A percentile compares a stretch with the other conserved stretches of the same genome.
Evolutionary conservation across 495 filamentous ascomycete species (phyloP).

Genomic region (Penicillium mononematosum): DNA sequence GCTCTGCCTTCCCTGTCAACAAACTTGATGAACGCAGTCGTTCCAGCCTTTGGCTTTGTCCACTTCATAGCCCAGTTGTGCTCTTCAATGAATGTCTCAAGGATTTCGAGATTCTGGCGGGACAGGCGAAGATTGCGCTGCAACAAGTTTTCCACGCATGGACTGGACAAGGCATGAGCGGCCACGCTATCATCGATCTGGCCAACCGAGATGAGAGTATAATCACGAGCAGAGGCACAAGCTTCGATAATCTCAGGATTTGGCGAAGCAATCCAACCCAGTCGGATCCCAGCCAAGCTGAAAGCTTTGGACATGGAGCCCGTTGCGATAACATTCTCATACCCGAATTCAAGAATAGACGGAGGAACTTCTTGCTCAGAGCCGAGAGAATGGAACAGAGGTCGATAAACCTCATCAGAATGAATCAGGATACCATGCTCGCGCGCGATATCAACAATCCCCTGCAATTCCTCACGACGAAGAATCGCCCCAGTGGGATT

Average conservation of each 20-base stretch:
- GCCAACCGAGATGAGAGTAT: conserved; percentile 82
- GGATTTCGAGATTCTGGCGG: conserved; percentile 60
- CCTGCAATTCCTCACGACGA: conserved; percentile 53
- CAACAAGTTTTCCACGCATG: conserved; percentile 63
- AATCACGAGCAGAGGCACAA: conserved; percentile 67
- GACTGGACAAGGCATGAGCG: conserved; percentile 60
- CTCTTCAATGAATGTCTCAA: conserved; percentile 62
- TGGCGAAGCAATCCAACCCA: conserved; percentile 78
- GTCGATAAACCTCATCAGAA: conserved; percentile 83
- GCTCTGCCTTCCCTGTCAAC: conserved; percentile 51
- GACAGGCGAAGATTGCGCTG: conserved; percentile 68
- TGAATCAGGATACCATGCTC: conserved; percentile 62
- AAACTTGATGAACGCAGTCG: conserved; percentile 79
- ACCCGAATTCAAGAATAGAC: conserved; percentile 66
- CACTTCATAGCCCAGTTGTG: conserved; percentile 59
- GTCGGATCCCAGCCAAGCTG: conserved; percentile 74
- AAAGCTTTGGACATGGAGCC: conserved; percentile 87
- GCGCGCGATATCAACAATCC: conserved; percentile 63
- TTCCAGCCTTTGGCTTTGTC: conserved; percentile 76
- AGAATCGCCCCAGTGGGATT: conserved; percentile 80
- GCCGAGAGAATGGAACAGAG: conserved; percentile 73
- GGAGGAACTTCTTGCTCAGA: conserved; percentile 56
- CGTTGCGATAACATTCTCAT: conserved; percentile 67
- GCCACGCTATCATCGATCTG: conserved; percentile 80
- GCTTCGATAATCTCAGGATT: conserved; percentile 59